Evolutionary conservation across 2,329 filamentous ascomycete species (phyloP), one percentile per base, ranked within the genome.

Genomic region (Orbilia oligospora): DNA sequence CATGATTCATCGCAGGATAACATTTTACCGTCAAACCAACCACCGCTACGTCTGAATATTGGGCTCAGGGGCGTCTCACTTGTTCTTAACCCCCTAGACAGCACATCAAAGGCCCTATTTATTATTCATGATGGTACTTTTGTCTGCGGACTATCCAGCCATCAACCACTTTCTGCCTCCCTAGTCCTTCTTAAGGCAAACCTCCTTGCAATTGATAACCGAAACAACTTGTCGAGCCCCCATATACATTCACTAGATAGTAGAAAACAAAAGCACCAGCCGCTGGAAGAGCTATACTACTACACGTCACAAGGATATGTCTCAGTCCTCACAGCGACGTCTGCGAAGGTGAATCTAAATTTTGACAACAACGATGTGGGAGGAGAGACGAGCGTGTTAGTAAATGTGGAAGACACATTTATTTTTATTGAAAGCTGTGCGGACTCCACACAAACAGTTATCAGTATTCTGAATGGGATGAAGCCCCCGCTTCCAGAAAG

Each of bases 351-450:
- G 0, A 86, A 86, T 1, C 87, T 96, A 1, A 88, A 89, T 56
- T 86, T 94, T 12, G 85, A 86, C 22, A 86, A 87, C 9, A 86
- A 88, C 48, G 86, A 87, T 1, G 86, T 86, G 0, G 88, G 90
- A 41, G 89, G 87, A 0, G 87, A 90, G 33, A 91, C 91, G 80
- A 88, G 90, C 48, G 84, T 97, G 14, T 91, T 96, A 81, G 87
- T 97, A 0, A 93, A 97, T 80, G 86, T 98, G 56, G 90, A 90
- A 78, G 94, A 97, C 82, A 92, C 97, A 80, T 87, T 99, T 0
- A 87, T 99, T 67, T 91, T 99, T 38, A 86, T 99, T 5, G 96
- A 99, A 84, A 97, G 94, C 0, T 99, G 97, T 82, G 96, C 96
- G 33, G 96, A 99, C 84, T 99, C 96, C 0, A 98, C 94, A 0